Conservation (phyloP, 2,329 filamentous ascomycete genomes). For the Pestalotiopsis sp. region DNA sequence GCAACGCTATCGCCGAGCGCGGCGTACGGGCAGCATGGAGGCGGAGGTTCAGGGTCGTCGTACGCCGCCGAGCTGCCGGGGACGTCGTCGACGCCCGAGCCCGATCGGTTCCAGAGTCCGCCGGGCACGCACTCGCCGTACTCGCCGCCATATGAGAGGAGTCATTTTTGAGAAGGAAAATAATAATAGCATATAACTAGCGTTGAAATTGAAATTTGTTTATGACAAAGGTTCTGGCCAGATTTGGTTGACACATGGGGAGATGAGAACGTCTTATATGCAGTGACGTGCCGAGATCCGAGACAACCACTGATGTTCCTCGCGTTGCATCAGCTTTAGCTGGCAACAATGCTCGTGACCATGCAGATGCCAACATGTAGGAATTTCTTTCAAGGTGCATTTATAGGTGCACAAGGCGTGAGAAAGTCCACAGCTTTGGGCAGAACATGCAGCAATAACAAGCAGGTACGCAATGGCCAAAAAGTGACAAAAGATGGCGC, state of each 20-base stretch:
- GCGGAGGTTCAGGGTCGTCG: not conserved
- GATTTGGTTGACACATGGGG: no score
- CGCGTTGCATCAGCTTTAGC: not conserved
- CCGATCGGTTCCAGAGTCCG: not conserved
- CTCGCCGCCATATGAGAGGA: slow-evolving; percentile 7
- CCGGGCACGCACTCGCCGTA: slow-evolving; percentile 6
- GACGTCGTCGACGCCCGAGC: not conserved
- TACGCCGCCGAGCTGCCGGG: slow-evolving; percentile 1
- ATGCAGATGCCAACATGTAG: no score
- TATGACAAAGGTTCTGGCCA: not conserved
- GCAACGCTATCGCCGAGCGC: not conserved
- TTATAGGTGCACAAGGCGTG: no score
- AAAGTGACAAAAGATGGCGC: no score
- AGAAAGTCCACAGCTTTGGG: no score
- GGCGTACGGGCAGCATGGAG: not conserved
- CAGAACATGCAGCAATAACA: no score
- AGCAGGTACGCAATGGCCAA: no score
- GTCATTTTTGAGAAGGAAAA: not conserved
- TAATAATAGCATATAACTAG: not conserved
- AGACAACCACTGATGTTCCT: not conserved
- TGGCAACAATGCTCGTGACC: not conserved
- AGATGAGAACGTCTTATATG: not conserved
- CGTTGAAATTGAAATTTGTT: not conserved
- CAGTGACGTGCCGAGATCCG: not conserved
- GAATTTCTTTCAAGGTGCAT: no score